A percentile compares a stretch with the other conserved stretches of the same genome.
Evolutionary conservation across 345 rosid genomes (phyloP).

Genomic region (Gossypium sturtianum): DNA sequence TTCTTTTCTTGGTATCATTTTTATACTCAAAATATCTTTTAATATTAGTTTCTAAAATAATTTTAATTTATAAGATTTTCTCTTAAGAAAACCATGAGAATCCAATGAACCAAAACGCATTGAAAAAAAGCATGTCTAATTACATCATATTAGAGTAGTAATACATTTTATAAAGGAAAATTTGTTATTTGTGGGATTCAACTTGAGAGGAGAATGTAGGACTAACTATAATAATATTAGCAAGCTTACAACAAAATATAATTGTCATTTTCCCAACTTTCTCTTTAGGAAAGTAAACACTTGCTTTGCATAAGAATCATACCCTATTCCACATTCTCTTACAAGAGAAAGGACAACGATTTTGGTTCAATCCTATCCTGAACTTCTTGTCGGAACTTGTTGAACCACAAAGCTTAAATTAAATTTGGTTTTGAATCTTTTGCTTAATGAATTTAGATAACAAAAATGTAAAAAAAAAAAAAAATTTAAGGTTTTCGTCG

Average conservation of each 20-base stretch:
- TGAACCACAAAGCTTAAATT: background rate
- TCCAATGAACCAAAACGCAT: too few relatives aligned
- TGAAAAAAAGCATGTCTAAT: too few relatives aligned
- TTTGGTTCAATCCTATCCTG: background rate
- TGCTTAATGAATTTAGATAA: too few relatives aligned
- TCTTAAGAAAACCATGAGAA: too few relatives aligned
- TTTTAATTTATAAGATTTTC: too few relatives aligned
- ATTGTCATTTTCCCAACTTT: background rate
- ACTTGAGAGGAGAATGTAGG: background rate
- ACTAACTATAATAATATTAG: background rate
- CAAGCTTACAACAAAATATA: background rate
- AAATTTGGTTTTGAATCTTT: too few relatives aligned
- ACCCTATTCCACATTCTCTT: background rate
- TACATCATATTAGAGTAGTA: too few relatives aligned
- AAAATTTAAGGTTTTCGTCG: too few relatives aligned
- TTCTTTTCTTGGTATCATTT: too few relatives aligned
- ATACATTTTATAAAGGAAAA: background rate
- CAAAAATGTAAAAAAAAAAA: too few relatives aligned
- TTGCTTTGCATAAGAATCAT: background rate
- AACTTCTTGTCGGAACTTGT: background rate
- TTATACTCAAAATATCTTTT: too few relatives aligned
- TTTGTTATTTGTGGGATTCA: background rate
- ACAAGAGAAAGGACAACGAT: background rate
- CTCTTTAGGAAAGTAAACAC: background rate
- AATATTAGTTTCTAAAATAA: too few relatives aligned